A percentile compares a stretch with the other conserved stretches of the same genome.
Evolutionary conservation across 768 basidiomycete species (phyloP).

Genomic region (Lanmaoa pseudosensibilis): DNA sequence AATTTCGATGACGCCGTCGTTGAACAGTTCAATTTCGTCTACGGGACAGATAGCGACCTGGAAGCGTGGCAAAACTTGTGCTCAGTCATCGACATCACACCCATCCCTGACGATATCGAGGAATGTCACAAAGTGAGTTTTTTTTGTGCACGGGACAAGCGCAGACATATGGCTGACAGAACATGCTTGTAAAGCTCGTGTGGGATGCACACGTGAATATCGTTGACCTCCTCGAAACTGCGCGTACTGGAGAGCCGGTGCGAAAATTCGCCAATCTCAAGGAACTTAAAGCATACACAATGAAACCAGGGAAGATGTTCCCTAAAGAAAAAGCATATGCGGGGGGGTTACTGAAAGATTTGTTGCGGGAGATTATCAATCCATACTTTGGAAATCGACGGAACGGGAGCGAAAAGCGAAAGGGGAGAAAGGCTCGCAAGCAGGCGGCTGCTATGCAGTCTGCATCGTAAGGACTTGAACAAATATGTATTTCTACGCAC

Average conservation of each 20-base stretch:
- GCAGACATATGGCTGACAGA: not conserved
- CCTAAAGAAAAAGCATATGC: constrained; percentile 28
- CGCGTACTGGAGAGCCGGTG: constrained; percentile 17
- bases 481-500: not conserved
- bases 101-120: constrained; percentile 17
- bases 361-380: constrained; percentile 32
- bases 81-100: constrained; percentile 17
- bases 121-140: constrained; percentile 20
- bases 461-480: not conserved
- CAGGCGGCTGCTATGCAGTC: not conserved
- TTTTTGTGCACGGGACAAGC: not conserved
- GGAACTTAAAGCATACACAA: constrained; percentile 30
- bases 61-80: constrained; percentile 30
- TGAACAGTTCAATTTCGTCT: constrained; percentile 27
- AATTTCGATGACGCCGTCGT: constrained; percentile 23
- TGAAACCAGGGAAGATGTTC: constrained; percentile 19
- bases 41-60: constrained; percentile 20
- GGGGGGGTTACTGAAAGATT: constrained; percentile 31
- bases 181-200: constrained; percentile 15
- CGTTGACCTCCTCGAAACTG: constrained; percentile 31
- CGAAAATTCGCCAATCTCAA: constrained; percentile 24
- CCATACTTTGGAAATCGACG: constrained; percentile 15
- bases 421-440: constrained; percentile 15
- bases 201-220: constrained; percentile 35
- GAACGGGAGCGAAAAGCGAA: constrained; percentile 22